Conservation (phyloP, 2,329 filamentous ascomycete genomes). For the Phialophora chinensis region DNA sequence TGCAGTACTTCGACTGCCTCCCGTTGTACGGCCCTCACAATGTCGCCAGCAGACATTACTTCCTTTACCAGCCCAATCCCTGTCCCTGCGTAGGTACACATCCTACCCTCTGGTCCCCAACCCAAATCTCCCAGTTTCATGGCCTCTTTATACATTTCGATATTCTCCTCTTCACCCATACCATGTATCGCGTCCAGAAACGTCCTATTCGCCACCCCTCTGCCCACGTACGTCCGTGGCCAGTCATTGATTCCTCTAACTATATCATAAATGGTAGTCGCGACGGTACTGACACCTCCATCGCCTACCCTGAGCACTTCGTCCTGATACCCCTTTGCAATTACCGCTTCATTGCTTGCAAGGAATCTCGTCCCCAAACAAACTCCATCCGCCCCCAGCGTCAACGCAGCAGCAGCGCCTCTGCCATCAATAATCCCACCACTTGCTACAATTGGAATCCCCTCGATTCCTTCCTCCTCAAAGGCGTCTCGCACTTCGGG, state of each 20-base stretch:
- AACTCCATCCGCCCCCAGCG: constrained; percentile 60
- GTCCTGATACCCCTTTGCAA: constrained; percentile 57
- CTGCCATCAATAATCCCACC: constrained; percentile 62
- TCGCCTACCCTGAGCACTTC: constrained; percentile 58
- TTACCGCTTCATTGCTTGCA: constrained; percentile 56
- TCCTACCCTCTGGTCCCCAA: constrained; percentile 60
- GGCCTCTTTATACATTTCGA: constrained; percentile 54
- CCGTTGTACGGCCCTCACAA: constrained; percentile 47
- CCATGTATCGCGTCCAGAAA: constrained; percentile 50
- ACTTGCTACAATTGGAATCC: constrained; percentile 57
- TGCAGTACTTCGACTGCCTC: constrained; percentile 33
- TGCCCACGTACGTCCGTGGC: constrained; percentile 63
- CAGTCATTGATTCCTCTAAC: constrained; percentile 64
- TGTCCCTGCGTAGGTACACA: constrained; percentile 68
- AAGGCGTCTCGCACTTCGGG: constrained; percentile 58
- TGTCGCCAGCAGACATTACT: constrained; percentile 57
- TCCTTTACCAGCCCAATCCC: constrained; percentile 64
- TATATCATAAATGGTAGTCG: constrained; percentile 60
- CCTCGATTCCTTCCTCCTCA: constrained; percentile 26
- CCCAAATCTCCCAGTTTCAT: constrained; percentile 58
- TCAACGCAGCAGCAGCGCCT: constrained; percentile 57
- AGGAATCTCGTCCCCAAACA: constrained; percentile 70
- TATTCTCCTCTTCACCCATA: constrained; percentile 51
- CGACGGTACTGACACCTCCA: constrained; percentile 58
- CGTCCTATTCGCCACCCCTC: constrained; percentile 64